A percentile compares a stretch with the other conserved stretches of the same genome.
These are phyloP conservation scores for Talaromyces sp. DNA, from an alignment of 2,329 filamentous ascomycete genomes.

Conservation along the genomic window DNA sequence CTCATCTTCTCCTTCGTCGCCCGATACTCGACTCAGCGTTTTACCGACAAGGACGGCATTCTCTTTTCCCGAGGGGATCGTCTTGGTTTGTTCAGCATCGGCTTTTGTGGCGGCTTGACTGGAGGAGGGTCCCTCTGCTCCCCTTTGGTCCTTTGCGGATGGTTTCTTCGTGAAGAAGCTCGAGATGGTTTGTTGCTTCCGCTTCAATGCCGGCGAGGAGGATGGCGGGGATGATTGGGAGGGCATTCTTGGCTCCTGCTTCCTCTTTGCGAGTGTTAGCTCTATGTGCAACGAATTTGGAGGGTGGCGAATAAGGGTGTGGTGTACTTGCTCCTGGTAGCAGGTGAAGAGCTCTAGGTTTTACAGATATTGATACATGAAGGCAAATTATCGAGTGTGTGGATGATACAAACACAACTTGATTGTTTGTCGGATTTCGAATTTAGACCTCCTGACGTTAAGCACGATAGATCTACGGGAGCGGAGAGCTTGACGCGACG, in stretches of 20 bases:
- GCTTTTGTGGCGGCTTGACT: conserved; percentile 16
- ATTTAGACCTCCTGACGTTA: background rate
- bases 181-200: conserved; percentile 69
- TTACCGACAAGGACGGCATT: conserved; percentile 19
- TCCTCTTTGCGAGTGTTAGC: background rate
- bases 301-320: background rate
- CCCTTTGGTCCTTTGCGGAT: conserved; percentile 22
- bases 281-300: background rate
- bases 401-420: background rate
- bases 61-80: conserved; percentile 11
- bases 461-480: background rate
- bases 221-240: conserved; percentile 34
- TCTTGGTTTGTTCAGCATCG: conserved; percentile 12
- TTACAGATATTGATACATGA: background rate
- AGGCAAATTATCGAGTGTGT: background rate
- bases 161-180: conserved; percentile 73
- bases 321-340: background rate
- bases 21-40: conserved; percentile 10
- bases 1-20: conserved; percentile 38
- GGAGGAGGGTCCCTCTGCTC: conserved; percentile 4
- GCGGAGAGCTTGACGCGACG: conserved; percentile 34
- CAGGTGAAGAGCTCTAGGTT: background rate
- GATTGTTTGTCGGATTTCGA: background rate
- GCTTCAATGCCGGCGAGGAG: conserved; percentile 34
- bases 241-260: conserved; percentile 27